Evolutionary conservation across 495 filamentous ascomycete species (phyloP).

Genomic region (Neurospora terricola): DNA sequence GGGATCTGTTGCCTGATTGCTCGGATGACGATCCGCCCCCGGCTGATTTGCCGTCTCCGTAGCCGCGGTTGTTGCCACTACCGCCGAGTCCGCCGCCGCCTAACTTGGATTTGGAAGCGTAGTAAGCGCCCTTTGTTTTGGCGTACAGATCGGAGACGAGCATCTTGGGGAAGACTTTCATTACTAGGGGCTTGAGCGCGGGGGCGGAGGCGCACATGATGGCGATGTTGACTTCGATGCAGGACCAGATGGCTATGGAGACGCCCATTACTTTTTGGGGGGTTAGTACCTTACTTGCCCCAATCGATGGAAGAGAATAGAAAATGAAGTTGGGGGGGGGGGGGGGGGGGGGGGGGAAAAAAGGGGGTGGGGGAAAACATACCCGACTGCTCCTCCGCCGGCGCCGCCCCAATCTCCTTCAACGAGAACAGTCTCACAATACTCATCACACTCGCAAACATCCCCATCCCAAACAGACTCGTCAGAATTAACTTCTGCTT

Average conservation of each 20-base stretch:
- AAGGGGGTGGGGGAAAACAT: neutral
- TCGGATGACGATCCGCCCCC: neutral
- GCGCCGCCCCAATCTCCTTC: constrained; percentile 6
- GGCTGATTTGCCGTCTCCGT: neutral
- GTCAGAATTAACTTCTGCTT: constrained; percentile 12
- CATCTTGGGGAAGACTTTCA: constrained; percentile 20
- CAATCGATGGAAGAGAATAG: neutral
- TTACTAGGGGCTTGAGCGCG: constrained; percentile 27
- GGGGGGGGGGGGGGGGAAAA: neutral
- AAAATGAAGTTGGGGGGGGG: too few relatives aligned
- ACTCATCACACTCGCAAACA: constrained; percentile 10
- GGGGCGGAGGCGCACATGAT: constrained; percentile 43
- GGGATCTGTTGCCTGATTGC: neutral
- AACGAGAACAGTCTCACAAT: constrained; percentile 12
- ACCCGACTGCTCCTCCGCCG: constrained; percentile 2
- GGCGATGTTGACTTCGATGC: constrained; percentile 38
- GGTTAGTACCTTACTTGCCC: neutral
- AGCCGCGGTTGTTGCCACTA: neutral
- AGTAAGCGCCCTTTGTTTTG: constrained; percentile 5
- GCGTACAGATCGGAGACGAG: constrained; percentile 9
- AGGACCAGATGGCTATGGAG: constrained; percentile 34
- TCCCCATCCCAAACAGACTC: constrained; percentile 11
- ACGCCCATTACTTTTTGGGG: constrained; percentile 10
- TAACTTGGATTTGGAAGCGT: neutral
- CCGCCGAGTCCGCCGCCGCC: neutral